Conservation (phyloP, 177 flowering plant genomes). For the Tripterygium wilfordii region DNA sequence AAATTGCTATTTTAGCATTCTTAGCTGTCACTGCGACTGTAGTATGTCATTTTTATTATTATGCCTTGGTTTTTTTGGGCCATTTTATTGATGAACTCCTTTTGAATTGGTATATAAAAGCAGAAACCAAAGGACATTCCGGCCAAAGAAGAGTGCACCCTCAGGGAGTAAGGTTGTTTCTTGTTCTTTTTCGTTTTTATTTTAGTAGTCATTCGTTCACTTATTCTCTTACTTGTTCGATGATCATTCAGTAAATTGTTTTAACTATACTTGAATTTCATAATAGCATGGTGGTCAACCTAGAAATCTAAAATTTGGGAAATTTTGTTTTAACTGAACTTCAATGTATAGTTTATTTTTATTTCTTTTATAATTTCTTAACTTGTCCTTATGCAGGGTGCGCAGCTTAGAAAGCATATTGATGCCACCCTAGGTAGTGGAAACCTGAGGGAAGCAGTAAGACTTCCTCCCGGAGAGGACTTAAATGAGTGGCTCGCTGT, state of each 20-base stretch:
- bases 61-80: too few species aligned
- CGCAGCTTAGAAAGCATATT: conserved; percentile 92
- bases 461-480: conserved; percentile 99
- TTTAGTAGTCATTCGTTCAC: too few species aligned
- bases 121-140: conserved; percentile 96
- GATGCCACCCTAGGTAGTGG: conserved; percentile 99
- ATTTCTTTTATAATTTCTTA: not conserved
- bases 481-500: conserved; percentile 99
- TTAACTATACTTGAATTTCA: too few species aligned
- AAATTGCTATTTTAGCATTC: too few species aligned
- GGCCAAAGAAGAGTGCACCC: conserved; percentile 96
- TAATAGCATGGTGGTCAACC: too few species aligned
- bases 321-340: too few species aligned
- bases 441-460: conserved; percentile 96
- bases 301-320: too few species aligned
- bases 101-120: not conserved
- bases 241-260: too few species aligned
- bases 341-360: not conserved
- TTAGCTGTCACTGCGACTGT: too few species aligned
- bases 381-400: conserved; percentile 63
- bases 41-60: too few species aligned
- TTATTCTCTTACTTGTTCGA: too few species aligned
- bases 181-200: not conserved
- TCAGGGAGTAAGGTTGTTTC: conserved; percentile 95
- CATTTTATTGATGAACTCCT: too few species aligned